phyloP scores from a whole-genome alignment of 2,329 filamentous ascomycete species.

The Diaporthe amygdali region DNA sequence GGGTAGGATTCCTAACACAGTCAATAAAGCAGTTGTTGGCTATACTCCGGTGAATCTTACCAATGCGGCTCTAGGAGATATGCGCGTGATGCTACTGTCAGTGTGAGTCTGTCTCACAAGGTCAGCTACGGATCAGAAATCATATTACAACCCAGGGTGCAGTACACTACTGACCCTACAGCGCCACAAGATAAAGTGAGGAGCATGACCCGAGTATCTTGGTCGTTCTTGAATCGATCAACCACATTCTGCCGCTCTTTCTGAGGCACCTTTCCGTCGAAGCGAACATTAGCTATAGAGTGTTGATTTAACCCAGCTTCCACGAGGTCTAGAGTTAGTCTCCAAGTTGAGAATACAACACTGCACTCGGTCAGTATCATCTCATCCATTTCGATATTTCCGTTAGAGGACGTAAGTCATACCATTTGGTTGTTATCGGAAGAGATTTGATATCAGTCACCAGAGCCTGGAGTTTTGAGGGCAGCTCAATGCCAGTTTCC shows the following conservation, averaged over 20 bases:
- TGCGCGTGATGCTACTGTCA: constrained; percentile 51
- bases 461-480: constrained; percentile 41
- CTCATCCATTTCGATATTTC: no score
- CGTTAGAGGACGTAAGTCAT: no score
- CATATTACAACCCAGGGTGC: not conserved
- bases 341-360: constrained; percentile 59
- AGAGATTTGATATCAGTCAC: constrained; percentile 40
- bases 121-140: not conserved
- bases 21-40: not conserved
- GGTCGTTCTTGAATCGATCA: constrained; percentile 44
- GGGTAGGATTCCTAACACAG: constrained; percentile 34
- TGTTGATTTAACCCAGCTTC: constrained; percentile 42
- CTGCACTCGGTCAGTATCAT: constrained; percentile 35
- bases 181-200: constrained; percentile 57
- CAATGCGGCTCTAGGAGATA: constrained; percentile 58
- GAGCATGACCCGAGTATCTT: constrained; percentile 46
- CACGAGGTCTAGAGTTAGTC: constrained; percentile 53
- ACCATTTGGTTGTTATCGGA: no score
- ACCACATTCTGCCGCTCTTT: constrained; percentile 46
- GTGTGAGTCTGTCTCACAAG: constrained; percentile 42
- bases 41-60: no score
- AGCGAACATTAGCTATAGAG: constrained; percentile 42
- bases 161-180: constrained; percentile 48
- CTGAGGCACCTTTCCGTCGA: constrained; percentile 52
- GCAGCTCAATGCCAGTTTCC: constrained; percentile 8